Conservation (phyloP, 2,329 filamentous ascomycete species). For the Pyrenophora seminiperda region DNA sequence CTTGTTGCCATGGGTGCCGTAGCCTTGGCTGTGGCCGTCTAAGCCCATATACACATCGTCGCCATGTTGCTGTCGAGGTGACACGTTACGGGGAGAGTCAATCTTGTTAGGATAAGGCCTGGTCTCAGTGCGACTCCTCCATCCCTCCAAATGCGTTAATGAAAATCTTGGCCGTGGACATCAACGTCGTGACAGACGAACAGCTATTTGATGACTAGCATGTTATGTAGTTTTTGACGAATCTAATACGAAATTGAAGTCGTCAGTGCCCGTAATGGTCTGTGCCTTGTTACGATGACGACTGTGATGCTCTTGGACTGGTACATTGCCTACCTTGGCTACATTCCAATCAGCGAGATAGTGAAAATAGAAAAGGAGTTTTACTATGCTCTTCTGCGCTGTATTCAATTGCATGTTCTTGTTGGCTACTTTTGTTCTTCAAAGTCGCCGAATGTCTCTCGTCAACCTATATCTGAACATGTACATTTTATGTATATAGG, state of each 20-base stretch:
- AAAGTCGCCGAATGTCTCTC: no score
- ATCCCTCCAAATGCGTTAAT: background rate
- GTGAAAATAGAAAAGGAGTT: no score
- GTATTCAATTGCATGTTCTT: no score
- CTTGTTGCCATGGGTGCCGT: constrained; percentile 31
- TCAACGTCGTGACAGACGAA: no score
- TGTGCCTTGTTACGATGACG: background rate
- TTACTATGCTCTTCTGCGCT: no score
- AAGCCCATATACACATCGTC: constrained; percentile 3
- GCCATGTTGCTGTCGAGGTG: background rate
- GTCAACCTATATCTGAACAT: no score
- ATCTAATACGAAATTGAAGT: constrained; percentile 23
- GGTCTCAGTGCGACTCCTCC: constrained; percentile 7
- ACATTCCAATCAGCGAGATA: no score
- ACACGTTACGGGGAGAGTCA: constrained; percentile 6
- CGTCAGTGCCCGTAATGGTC: background rate
- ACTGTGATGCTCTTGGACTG: background rate
- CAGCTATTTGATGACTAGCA: constrained; percentile 19
- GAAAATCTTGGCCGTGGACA: no score
- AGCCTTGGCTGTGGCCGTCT: constrained; percentile 28
- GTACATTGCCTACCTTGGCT: no score
- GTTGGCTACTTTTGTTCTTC: no score
- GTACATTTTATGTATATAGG: no score
- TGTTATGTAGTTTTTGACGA: constrained; percentile 23
- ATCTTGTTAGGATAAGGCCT: constrained; percentile 16